Evolutionary conservation across 331 rosid species (phyloP), one percentile per base, ranked within the genome.

Genomic region (Pyracantha coccinea): DNA sequence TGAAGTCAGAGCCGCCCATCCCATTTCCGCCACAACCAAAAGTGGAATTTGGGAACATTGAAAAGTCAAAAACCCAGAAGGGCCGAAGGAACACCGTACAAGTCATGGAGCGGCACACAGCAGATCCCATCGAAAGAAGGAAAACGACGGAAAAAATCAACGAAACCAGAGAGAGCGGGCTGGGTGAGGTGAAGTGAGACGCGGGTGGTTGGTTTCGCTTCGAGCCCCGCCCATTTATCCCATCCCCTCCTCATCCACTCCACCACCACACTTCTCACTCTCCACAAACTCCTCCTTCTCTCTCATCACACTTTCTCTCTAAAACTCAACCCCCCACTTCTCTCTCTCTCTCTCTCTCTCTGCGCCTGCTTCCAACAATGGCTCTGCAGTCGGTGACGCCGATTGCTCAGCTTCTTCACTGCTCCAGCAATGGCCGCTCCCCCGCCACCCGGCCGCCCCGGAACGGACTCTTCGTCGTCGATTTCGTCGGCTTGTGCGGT

Each of bases 361-460:
- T 53, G 19, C 68, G 6, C 32, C 77, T 69, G 8, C 81, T 35
- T 2, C 74, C 33, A 83, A 24, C 25, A 27, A 61, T 89, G 93
- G 97, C 91, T 77, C 64, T 89, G 57, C 86, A 85, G 76, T 55
- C 91, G 4, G 81, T 84, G 64, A 68, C 86, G 20, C 68, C 32
- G 33, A 28, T 82, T 58, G 70, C 86, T 61, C 89, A 79, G 24
- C 75, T 87, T 1, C 78, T 79, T 10, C 88, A 78, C 33, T 13
- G 5, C 85, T 29, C 59, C 70, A 45, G 58, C 61, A 45, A 57
- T 58, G 69, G 78, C 55, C 83, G 69, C 74, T 29, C 78, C 8
- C 67, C 86, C 5, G 14, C 83, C 7, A 16, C 83, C 14, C 86
- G 35, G 55, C 61, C 85, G 8, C 73, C 75, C 16, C 68, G 57